Evolutionary conservation across 768 basidiomycete species (phyloP).

Genomic region (Leccinum uliginosum): DNA sequence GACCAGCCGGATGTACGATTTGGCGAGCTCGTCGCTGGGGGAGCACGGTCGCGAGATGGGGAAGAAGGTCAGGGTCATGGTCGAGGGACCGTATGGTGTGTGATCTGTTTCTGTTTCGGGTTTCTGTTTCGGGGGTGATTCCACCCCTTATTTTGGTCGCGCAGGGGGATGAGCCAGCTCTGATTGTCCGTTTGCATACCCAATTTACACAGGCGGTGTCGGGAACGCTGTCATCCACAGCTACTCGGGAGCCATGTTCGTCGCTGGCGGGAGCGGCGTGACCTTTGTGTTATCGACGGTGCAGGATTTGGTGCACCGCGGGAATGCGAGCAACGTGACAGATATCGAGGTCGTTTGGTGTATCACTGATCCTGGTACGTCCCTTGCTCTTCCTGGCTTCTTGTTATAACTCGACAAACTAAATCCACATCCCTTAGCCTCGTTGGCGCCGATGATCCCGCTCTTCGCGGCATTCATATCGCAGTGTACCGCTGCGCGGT

Average conservation of each 20-base stretch:
- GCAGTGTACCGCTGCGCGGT: slow-evolving; percentile 38
- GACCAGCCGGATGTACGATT: slow-evolving; percentile 55
- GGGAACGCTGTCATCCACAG: slow-evolving; percentile 60
- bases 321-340: slow-evolving; percentile 51
- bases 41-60: slow-evolving; percentile 26
- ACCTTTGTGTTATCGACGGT: slow-evolving; percentile 61
- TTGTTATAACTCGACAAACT: background rate
- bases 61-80: slow-evolving; percentile 34
- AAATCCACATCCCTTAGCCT: slow-evolving; percentile 27
- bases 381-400: background rate
- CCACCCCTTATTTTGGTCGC: background rate
- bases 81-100: slow-evolving; percentile 56
- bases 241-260: slow-evolving; percentile 62
- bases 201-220: slow-evolving; percentile 43
- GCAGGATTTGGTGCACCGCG: slow-evolving; percentile 54
- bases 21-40: slow-evolving; percentile 36
- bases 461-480: slow-evolving; percentile 44
- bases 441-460: slow-evolving; percentile 46
- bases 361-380: slow-evolving; percentile 49
- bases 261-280: slow-evolving; percentile 76
- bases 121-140: background rate
- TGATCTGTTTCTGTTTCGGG: background rate
- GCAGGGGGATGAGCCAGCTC: background rate
- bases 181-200: background rate
- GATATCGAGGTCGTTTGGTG: slow-evolving; percentile 68